Evolutionary conservation across 164 flowering plant genomes (phyloP).

Genomic region (Kalanchoe fedtschenkoi): DNA sequence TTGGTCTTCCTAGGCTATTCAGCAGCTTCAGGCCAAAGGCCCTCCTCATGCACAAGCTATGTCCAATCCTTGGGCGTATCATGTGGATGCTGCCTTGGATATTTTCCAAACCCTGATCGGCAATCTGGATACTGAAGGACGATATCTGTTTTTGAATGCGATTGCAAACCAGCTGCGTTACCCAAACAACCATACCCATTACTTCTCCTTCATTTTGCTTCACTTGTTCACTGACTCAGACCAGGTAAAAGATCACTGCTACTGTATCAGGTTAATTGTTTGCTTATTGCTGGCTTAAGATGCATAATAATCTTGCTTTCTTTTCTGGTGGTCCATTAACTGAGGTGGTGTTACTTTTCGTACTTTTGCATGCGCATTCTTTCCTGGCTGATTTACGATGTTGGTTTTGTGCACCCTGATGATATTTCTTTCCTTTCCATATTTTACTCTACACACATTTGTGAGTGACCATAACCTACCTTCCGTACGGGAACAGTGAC

Average conservation of each 20-base stretch:
- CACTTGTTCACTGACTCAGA: constrained; percentile 73
- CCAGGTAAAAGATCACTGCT: constrained; percentile 38
- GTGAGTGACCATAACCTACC: too few species aligned
- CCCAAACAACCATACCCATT: constrained; percentile 95
- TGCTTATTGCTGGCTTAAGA: not conserved
- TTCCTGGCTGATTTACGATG: too few species aligned
- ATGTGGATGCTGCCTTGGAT: constrained; percentile 64
- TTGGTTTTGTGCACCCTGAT: too few species aligned
- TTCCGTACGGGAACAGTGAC: too few species aligned
- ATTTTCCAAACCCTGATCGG: constrained; percentile 58
- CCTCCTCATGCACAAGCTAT: constrained; percentile 42
- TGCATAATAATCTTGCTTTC: not conserved
- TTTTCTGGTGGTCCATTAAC: too few species aligned
- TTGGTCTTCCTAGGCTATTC: constrained; percentile 51
- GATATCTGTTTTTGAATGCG: constrained; percentile 89
- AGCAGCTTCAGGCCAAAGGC: constrained; percentile 58
- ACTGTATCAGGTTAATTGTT: not conserved
- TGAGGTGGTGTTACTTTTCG: too few species aligned
- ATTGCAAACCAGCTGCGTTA: constrained; percentile 91
- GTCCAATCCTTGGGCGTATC: constrained; percentile 39
- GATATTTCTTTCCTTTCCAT: too few species aligned
- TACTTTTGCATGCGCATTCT: too few species aligned
- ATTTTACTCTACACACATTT: too few species aligned
- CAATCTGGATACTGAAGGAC: constrained; percentile 90
- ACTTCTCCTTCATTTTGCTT: constrained; percentile 81